phyloP scores from a whole-genome alignment of 2,329 filamentous ascomycete species.

The Botryotinia convoluta region DNA sequence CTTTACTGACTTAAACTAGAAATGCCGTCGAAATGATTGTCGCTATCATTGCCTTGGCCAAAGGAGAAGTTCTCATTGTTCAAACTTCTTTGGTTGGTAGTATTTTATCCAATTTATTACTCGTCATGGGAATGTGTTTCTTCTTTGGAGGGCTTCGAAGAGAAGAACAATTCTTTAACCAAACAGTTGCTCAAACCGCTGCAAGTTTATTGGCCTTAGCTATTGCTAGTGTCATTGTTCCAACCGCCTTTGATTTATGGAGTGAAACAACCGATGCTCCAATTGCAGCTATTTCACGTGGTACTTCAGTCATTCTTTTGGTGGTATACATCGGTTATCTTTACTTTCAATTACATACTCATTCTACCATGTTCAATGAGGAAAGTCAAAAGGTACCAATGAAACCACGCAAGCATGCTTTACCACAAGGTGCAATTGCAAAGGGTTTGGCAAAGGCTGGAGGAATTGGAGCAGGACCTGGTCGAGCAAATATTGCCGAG shows the following conservation, averaged over 20 bases:
- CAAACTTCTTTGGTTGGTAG: conserved; percentile 90
- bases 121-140: conserved; percentile 90
- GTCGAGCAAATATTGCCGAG: conserved; percentile 29
- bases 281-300: conserved; percentile 65
- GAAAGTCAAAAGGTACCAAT: conserved; percentile 74
- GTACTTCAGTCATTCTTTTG: conserved; percentile 76
- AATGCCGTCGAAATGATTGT: conserved; percentile 91
- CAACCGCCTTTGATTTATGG: conserved; percentile 74
- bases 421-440: conserved; percentile 36
- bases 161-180: conserved; percentile 84
- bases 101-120: conserved; percentile 84
- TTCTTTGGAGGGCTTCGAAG: conserved; percentile 72
- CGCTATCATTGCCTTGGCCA: conserved; percentile 74
- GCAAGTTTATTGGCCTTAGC: conserved; percentile 66
- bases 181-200: conserved; percentile 86
- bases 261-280: conserved; percentile 42
- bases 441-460: conserved; percentile 37
- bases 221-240: conserved; percentile 81
- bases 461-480: conserved; percentile 35
- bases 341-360: conserved; percentile 87
- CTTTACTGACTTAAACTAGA: conserved; percentile 41
- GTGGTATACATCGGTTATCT: conserved; percentile 82
- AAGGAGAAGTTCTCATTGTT: conserved; percentile 71
- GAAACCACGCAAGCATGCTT: conserved; percentile 45
- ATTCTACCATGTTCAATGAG: conserved; percentile 74